A percentile compares a stretch with the other conserved stretches of the same genome.
phyloP scores from a whole-genome alignment of 1,284 basidiomycete genomes.

The Ustilago curta region DNA sequence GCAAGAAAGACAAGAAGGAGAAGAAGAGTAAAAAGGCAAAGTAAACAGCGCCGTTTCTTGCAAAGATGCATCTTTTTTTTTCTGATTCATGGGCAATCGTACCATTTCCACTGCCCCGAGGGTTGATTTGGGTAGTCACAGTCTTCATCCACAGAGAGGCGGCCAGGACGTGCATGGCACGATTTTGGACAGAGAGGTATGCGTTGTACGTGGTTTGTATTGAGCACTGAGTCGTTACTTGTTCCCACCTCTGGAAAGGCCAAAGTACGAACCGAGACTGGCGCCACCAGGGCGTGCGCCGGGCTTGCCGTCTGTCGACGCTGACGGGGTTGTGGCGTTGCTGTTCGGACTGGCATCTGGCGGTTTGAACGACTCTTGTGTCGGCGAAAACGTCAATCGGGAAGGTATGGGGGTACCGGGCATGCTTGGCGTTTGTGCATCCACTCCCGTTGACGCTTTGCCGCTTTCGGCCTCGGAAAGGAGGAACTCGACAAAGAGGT shows the following conservation, averaged over 20 bases:
- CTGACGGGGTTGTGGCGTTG: neutral
- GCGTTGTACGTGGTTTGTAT: neutral
- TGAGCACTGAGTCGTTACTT: neutral
- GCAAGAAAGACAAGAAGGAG: conserved; percentile 10
- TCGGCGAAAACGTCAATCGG: conserved; percentile 14
- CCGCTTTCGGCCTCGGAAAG: conserved; percentile 63
- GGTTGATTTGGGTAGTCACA: too few species aligned
- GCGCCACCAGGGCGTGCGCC: too few species aligned
- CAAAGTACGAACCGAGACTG: conserved; percentile 35
- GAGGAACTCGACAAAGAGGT: conserved; percentile 68
- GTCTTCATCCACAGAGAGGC: too few species aligned
- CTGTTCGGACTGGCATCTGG: conserved; percentile 9
- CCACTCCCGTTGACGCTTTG: neutral
- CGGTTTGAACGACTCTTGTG: neutral
- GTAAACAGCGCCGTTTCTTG: neutral
- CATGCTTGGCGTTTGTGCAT: neutral
- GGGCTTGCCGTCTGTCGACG: neutral
- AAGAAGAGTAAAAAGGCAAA: conserved; percentile 40
- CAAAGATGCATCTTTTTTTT: too few species aligned
- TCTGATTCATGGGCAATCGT: neutral
- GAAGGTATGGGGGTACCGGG: neutral
- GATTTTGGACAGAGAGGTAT: neutral
- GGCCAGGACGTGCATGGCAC: neutral
- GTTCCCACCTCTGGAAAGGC: conserved; percentile 16
- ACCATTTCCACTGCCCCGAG: neutral